Evolutionary conservation across 345 rosid genomes (phyloP).

Genomic region (Luvunga scandens): DNA sequence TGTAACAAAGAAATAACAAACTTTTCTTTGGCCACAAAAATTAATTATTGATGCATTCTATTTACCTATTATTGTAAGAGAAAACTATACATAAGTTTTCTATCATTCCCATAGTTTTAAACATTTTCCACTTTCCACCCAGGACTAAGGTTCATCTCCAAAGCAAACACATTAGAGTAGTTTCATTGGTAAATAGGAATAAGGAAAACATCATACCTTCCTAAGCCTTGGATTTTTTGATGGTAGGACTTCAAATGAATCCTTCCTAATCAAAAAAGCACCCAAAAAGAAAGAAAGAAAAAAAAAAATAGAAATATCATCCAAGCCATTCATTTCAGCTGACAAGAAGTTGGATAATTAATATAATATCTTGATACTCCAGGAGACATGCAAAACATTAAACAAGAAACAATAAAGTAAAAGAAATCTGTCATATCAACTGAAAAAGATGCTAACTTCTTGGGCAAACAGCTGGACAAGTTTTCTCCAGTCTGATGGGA

Average conservation of each 20-base stretch:
- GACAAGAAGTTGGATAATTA: neutral
- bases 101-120: neutral
- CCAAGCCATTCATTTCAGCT: conserved; percentile 4
- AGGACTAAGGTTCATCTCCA: neutral
- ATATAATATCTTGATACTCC: conserved; percentile 10
- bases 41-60: neutral
- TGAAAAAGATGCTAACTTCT: conserved; percentile 32
- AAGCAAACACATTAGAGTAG: neutral
- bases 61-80: neutral
- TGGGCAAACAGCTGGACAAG: conserved; percentile 9
- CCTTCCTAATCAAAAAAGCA: conserved; percentile 34
- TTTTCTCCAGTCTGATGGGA: conserved; percentile 23
- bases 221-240: conserved; percentile 31
- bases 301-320: neutral
- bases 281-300: conserved; percentile 5
- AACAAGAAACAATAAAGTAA: neutral
- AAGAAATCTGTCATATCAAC: neutral
- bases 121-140: neutral
- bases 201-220: conserved; percentile 38
- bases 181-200: neutral
- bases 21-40: neutral
- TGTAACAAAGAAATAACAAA: neutral
- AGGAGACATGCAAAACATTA: neutral
- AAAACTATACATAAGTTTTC: neutral
- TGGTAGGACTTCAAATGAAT: conserved; percentile 23